Evolutionary conservation across 441 rosid genomes (phyloP), one percentile per base, ranked within the genome.

Genomic region (Mallotus repandus): DNA sequence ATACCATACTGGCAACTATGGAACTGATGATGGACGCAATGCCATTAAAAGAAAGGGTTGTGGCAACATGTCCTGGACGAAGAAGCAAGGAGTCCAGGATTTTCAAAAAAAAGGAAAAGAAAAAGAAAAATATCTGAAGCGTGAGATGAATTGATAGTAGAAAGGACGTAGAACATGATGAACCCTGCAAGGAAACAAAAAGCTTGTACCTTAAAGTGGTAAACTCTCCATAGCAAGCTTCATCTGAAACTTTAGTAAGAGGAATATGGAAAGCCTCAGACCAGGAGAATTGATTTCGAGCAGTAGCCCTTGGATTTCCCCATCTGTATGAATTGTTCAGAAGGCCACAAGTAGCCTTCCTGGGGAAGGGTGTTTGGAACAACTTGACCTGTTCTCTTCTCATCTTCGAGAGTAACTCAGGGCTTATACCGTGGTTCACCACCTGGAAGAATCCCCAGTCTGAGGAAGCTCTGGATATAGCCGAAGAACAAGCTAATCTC

Each of bases 361-460:
- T 72, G 25, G 83, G 80, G 59, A 87, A 89, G 18, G 91, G 84
- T 22, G 79, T 43, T 60, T 58, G 72, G 66, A 89, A 89, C 79
- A 89, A 29, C 75, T 74, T 66, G 70, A 69, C 73, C 56, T 89
- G 91, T 63, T 86, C 88, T n/a, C 49, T 76, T 77, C 84, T 85
- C 88, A 87, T 89, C 68, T 69, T 79, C 71, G 32, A 48, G 8
- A 89, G 74, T 7, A 85, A 73, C 56, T 78, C 85, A 12, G 74
- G 64, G 49, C 80, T 81, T 21, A 87, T 82, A 5, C 94, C 94
- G 71, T 89, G 91, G 80, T 85, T 87, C 58, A 86, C 86, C 21
- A 86, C 90, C 72, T 87, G 94, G 79, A 89, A 89, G 78, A 89
- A 89, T 4, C 94, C 94, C 91, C 94, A 87, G 67, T 89, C 86